Percentiles rank a stretch among this genome's conserved stretches.
Conservation (phyloP, 1,284 basidiomycete genomes). For the Tilletia walkeri region DNA sequence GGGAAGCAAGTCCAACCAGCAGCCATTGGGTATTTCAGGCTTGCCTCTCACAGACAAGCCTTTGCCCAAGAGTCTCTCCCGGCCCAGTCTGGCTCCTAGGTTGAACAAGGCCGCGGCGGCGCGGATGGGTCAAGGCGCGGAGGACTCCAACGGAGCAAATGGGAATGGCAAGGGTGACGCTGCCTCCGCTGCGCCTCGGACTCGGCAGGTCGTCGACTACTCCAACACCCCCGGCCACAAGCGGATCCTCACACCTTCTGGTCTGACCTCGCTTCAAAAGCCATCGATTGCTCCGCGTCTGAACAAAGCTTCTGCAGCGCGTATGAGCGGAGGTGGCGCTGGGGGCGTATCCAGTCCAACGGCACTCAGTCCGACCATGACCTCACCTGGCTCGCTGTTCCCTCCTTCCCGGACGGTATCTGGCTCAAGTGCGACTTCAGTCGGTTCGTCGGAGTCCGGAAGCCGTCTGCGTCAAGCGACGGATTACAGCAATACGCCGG, state of each 20-base stretch:
- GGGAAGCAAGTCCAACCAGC: slow-evolving; percentile 16
- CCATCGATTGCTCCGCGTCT: slow-evolving; percentile 29
- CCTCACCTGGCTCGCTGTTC: neutral
- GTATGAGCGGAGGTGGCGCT: slow-evolving; percentile 3
- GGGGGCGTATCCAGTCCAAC: neutral
- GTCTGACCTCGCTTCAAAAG: slow-evolving; percentile 26
- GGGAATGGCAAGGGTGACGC: neutral
- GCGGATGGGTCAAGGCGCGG: slow-evolving; percentile 17
- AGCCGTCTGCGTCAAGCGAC: slow-evolving; percentile 22
- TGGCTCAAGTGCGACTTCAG: neutral
- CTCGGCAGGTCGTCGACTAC: slow-evolving; percentile 33
- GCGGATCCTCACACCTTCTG: slow-evolving; percentile 17
- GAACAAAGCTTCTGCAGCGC: slow-evolving; percentile 24
- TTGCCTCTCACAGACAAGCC: slow-evolving; percentile 26
- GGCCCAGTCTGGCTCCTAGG: slow-evolving; percentile 33
- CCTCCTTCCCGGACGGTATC: neutral
- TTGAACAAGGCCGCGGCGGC: slow-evolving; percentile 38
- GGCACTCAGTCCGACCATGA: neutral
- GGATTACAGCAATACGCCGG: slow-evolving; percentile 33
- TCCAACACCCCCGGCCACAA: slow-evolving; percentile 41
- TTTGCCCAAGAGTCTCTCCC: slow-evolving; percentile 24
- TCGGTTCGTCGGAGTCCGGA: neutral
- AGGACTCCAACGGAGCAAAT: neutral
- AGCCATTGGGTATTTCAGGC: slow-evolving; percentile 33
- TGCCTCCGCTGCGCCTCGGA: neutral